Base-by-base conservation (phyloP, 2,329 filamentous ascomycete genomes). In the Helotiales sp. region DNA sequence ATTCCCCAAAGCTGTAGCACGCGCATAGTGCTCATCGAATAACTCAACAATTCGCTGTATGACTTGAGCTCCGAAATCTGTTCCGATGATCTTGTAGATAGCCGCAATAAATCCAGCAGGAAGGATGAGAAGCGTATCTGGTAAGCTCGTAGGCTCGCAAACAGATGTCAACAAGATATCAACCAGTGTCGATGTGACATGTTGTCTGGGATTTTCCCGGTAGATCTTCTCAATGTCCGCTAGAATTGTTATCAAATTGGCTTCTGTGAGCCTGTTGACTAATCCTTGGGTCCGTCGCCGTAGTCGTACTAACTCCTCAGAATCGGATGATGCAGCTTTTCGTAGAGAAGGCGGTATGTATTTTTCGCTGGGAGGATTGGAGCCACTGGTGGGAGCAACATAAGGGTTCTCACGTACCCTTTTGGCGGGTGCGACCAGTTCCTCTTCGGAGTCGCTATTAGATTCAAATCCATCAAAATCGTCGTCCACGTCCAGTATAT, bases 231-330 rank as follows among this genome's bases (percentile, higher is more conserved):
- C 93, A 34, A 97, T 85, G 20, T 96, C 91, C 50, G 87, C 86
- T 3, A 97, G 82, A 62, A 98, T 97, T 1, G 92, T 91, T 6
- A 97, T 79, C 70, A 99, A 84, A 73, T 96, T 98, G 43, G 93
- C 89, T 76, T 98, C 95, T 0, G 96, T 97, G 34, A 99, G 84
- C 76, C 95, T 91, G 79, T 99, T 99, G 76, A 99, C 86, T 20
- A 96, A 85, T 76, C 96, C 95, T 77, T 98, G 93, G 0, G 93
- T 84, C 75, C 96, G 93, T 69, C 93, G 88, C 66, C 89, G 89
- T 59, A 99, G 82, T 45, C 91, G 89, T 13, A 84, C 83, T 57
- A 91, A 82, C 49, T 86, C 82, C 77, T 96, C 91, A 1, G 86
- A 84, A 70, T 92, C 89, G 0, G 88, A 87, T 0, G 85, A 83